These are phyloP conservation scores for Coelastrella sp. DNA, from an alignment of 139 green algal genomes.

Conservation along the genomic window DNA sequence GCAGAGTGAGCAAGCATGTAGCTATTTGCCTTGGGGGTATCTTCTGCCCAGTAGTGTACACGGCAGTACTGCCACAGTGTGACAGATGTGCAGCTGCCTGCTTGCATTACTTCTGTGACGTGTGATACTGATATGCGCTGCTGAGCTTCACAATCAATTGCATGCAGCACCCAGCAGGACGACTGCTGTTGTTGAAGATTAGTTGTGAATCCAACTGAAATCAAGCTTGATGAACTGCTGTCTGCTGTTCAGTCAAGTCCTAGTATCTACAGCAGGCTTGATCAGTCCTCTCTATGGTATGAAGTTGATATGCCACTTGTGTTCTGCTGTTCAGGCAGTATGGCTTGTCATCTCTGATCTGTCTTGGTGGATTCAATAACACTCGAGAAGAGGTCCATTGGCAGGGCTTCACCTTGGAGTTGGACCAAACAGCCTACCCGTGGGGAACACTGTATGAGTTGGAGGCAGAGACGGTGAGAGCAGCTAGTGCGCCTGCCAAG, in stretches of 20 bases:
- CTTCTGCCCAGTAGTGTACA: no score
- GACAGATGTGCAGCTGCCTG: no score
- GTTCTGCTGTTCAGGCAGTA: conserved; percentile 50
- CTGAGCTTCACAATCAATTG: no score
- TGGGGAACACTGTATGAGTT: conserved; percentile 92
- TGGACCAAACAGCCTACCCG: conserved; percentile 91
- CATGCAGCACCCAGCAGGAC: no score
- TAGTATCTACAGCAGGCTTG: no score
- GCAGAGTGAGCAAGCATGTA: not conserved
- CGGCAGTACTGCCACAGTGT: no score
- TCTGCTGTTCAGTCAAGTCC: no score
- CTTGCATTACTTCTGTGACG: no score
- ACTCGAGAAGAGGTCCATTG: conserved; percentile 82
- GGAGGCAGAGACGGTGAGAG: conserved; percentile 88
- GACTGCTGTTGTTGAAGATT: no score
- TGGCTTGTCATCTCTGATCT: conserved; percentile 66
- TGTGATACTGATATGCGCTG: no score
- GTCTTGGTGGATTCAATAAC: conserved; percentile 94
- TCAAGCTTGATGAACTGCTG: no score
- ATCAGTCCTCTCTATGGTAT: not conserved
- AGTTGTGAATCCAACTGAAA: no score
- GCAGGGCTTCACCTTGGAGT: conserved; percentile 85
- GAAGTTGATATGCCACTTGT: not conserved
- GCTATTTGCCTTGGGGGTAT: not conserved
- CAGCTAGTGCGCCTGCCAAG: not conserved